These are phyloP conservation scores for Ophiocordyceps unilateralis DNA, from an alignment of 2,329 filamentous ascomycete species.

Conservation along the genomic window DNA sequence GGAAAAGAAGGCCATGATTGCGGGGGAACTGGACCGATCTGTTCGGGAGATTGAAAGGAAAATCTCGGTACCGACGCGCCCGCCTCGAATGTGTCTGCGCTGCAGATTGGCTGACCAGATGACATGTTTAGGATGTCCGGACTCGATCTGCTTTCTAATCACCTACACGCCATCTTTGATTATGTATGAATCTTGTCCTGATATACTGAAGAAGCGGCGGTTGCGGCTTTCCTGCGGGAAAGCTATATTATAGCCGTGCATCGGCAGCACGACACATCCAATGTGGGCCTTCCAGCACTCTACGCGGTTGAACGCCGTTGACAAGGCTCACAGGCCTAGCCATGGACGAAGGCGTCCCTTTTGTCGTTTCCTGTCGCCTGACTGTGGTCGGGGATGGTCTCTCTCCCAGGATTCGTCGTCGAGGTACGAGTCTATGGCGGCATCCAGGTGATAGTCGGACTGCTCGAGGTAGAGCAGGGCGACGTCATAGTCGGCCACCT, in stretches of 20 bases:
- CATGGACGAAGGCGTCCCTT: constrained; percentile 16
- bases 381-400: constrained; percentile 32
- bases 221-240: not conserved
- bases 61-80: constrained; percentile 40
- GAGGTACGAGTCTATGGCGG: constrained; percentile 44
- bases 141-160: constrained; percentile 40
- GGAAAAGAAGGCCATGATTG: constrained; percentile 91
- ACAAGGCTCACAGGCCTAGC: constrained; percentile 8
- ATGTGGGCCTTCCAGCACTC: constrained; percentile 5
- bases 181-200: not conserved
- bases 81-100: too few species aligned
- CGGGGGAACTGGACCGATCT: constrained; percentile 77
- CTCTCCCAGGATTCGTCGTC: constrained; percentile 65
- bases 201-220: not conserved
- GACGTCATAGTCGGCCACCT: constrained; percentile 60
- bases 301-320: not conserved
- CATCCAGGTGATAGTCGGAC: constrained; percentile 45
- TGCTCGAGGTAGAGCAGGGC: constrained; percentile 62
- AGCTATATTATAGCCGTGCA: not conserved
- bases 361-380: constrained; percentile 11
- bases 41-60: constrained; percentile 91
- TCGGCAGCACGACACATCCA: constrained; percentile 3
- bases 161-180: not conserved
- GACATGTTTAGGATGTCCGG: constrained; percentile 34
- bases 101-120: constrained; percentile 6